Conservation (phyloP, 148 eudicot species). For the Vaccinium darrowii region DNA sequence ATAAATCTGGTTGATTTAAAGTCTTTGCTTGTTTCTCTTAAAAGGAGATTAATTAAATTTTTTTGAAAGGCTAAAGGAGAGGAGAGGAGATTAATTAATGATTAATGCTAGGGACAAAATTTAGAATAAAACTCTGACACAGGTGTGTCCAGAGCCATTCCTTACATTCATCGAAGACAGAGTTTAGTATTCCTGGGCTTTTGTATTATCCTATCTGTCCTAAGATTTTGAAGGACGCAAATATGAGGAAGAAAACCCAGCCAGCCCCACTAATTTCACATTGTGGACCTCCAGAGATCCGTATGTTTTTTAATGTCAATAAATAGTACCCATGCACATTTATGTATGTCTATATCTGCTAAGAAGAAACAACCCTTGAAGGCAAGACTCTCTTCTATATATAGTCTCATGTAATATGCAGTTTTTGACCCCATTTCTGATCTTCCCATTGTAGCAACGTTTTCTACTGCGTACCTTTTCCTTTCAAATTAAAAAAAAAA, state of each 20-base stretch:
- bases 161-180: too few species aligned
- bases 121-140: not conserved
- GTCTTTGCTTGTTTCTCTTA: not conserved
- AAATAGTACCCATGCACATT: not conserved
- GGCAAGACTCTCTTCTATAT: not conserved
- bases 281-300: too few species aligned
- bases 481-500: not conserved
- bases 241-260: not conserved
- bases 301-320: not conserved
- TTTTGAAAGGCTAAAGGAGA: too few species aligned
- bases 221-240: not conserved
- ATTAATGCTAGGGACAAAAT: not conserved
- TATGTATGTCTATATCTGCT: not conserved
- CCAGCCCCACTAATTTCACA: not conserved
- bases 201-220: not conserved
- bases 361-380: not conserved
- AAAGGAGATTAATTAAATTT: not conserved
- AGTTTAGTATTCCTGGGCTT: too few species aligned
- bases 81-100: not conserved
- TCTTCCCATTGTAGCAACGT: not conserved
- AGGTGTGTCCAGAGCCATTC: not conserved
- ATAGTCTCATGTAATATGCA: not conserved
- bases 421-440: not conserved
- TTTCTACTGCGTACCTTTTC: not conserved
- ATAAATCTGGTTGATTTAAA: not conserved